phyloP scores from a whole-genome alignment of 371 early-diverging fungal species.

The Rhizomucor miehei region DNA sequence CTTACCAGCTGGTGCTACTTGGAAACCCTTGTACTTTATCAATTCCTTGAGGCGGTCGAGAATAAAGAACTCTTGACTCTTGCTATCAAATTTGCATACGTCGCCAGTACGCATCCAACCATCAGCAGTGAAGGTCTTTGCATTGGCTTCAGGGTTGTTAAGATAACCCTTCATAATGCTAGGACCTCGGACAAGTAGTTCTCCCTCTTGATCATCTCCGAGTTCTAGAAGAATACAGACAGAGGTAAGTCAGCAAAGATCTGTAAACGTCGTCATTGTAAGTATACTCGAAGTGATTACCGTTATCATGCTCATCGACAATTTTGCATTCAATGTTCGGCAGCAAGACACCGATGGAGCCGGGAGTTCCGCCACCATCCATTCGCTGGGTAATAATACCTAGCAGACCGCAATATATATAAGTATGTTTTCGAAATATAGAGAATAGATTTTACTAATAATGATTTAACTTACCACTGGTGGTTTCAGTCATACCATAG shows the following conservation, averaged over 20 bases:
- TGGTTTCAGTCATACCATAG: constrained; percentile 75
- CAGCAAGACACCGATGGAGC: constrained; percentile 69
- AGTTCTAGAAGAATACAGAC: constrained; percentile 34
- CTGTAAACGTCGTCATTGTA: no score
- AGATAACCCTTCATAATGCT: constrained; percentile 54
- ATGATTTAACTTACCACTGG: constrained; percentile 24
- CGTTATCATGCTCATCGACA: constrained; percentile 54
- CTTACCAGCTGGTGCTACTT: constrained; percentile 54
- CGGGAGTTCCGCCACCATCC: constrained; percentile 11
- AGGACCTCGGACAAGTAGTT: constrained; percentile 64
- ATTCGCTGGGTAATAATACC: constrained; percentile 16
- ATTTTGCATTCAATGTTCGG: constrained; percentile 69
- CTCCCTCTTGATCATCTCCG: constrained; percentile 59
- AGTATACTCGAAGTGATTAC: no score
- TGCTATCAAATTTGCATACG: constrained; percentile 59
- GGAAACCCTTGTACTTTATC: constrained; percentile 77
- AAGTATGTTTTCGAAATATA: no score
- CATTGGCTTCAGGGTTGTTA: constrained; percentile 68
- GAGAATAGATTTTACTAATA: no score
- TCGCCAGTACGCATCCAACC: constrained; percentile 89
- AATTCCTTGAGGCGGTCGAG: constrained; percentile 76
- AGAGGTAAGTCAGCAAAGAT: no score
- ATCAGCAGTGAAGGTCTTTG: constrained; percentile 56
- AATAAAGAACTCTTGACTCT: constrained; percentile 49
- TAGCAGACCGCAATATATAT: no score